Evolutionary conservation across 257 asterid species (phyloP).

Genomic region (Galeopsis tetrahit): DNA sequence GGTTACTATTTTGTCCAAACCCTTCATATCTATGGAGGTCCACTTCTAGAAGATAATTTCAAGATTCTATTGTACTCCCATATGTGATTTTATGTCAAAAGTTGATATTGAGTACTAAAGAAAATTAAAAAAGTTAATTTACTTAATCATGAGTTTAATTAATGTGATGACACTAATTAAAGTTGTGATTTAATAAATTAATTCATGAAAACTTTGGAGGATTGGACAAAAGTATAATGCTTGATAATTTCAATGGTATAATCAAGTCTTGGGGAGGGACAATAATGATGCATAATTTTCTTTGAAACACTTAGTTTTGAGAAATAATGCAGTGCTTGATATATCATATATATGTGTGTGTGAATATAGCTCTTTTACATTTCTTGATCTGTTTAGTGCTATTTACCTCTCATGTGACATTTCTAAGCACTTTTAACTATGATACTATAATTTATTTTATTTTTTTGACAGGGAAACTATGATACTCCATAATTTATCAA

Average conservation of each 20-base stretch:
- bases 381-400: too few relatives aligned
- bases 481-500: too few relatives aligned
- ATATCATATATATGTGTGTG: too few relatives aligned
- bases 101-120: slow-evolving; percentile 17
- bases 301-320: background rate
- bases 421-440: too few relatives aligned
- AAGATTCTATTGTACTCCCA: slow-evolving; percentile 38
- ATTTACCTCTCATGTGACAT: too few relatives aligned
- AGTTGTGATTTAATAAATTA: slow-evolving; percentile 10
- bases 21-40: slow-evolving; percentile 25
- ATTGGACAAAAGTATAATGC: background rate
- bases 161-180: slow-evolving; percentile 31
- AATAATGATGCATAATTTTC: background rate
- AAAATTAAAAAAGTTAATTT: background rate
- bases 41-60: slow-evolving; percentile 22
- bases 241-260: background rate
- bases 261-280: background rate
- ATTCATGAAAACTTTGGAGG: background rate
- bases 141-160: slow-evolving; percentile 41
- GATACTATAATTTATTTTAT: too few relatives aligned
- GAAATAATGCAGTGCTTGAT: background rate
- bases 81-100: slow-evolving; percentile 35
- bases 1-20: slow-evolving; percentile 19
- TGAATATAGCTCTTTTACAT: too few relatives aligned
- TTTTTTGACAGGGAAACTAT: too few relatives aligned